Evolutionary conservation across 2,329 filamentous ascomycete species (phyloP).

Genomic region (Xylariales sp.): DNA sequence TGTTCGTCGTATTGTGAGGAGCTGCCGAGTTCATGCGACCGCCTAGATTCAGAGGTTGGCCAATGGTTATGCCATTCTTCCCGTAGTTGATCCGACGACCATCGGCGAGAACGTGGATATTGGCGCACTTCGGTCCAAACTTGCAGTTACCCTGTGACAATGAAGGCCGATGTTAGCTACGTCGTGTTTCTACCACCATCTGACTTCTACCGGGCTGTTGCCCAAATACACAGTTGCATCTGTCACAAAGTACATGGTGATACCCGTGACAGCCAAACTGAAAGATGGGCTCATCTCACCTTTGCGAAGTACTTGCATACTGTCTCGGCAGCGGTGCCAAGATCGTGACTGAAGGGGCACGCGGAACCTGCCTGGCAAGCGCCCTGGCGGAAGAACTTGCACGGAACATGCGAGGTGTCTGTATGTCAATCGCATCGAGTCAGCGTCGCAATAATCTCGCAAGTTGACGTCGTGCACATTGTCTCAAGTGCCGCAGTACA

Average conservation of each 20-base stretch:
- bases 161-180: conserved; percentile 13
- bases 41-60: conserved; percentile 54
- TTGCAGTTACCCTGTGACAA: conserved; percentile 85
- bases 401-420: conserved; percentile 97
- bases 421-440: conserved; percentile 5
- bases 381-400: conserved; percentile 98
- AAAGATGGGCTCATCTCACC: too few species aligned
- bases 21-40: conserved; percentile 63
- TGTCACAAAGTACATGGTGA: too few species aligned
- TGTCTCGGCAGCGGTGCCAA: conserved; percentile 77
- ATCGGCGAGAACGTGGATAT: conserved; percentile 92
- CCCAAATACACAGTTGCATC: conserved; percentile 1
- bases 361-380: conserved; percentile 93
- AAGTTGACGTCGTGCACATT: neutral
- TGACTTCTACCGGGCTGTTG: too few species aligned
- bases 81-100: conserved; percentile 84
- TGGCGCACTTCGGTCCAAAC: conserved; percentile 95
- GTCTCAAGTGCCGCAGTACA: neutral
- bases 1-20: conserved; percentile 57
- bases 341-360: conserved; percentile 94
- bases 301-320: conserved; percentile 99
- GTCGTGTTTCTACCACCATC: conserved; percentile 2
- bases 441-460: neutral
- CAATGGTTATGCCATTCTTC: conserved; percentile 64
- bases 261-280: too few species aligned